Evolutionary conservation across 139 green algal genomes (phyloP).

Genomic region (Tetradesmus obliquus): DNA sequence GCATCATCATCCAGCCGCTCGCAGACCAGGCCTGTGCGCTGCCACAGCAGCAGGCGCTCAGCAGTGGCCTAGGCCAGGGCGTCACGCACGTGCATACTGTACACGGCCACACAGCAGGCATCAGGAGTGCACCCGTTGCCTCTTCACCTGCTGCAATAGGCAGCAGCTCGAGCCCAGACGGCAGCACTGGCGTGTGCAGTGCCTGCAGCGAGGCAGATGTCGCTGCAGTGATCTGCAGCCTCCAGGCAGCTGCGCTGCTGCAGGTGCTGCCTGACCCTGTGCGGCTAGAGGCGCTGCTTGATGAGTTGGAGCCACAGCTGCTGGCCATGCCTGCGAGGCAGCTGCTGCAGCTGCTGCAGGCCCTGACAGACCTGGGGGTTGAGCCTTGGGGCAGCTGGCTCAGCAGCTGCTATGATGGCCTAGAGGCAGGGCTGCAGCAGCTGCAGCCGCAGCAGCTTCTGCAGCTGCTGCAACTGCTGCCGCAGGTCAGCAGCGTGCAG

Average conservation of each 20-base stretch:
- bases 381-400: constrained; percentile 30
- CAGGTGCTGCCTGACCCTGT: neutral
- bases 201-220: neutral
- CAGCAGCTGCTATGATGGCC: neutral
- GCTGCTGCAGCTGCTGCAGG: constrained; percentile 22
- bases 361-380: neutral
- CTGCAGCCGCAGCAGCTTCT: constrained; percentile 6
- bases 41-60: neutral
- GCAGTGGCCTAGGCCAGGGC: neutral
- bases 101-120: neutral
- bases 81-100: neutral
- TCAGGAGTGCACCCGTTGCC: neutral
- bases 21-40: neutral
- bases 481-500: neutral
- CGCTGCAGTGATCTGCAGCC: neutral
- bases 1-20: neutral
- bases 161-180: neutral
- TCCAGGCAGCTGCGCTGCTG: constrained; percentile 19
- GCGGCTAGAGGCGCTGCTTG: neutral
- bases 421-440: neutral
- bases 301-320: neutral
- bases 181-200: neutral
- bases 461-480: constrained; percentile 26
- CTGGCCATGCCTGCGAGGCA: neutral
- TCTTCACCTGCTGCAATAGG: neutral